A percentile compares a stretch with the other conserved stretches of the same genome.
Evolutionary conservation across 2,329 filamentous ascomycete species (phyloP).

Genomic region (Aspergillus terreus): DNA sequence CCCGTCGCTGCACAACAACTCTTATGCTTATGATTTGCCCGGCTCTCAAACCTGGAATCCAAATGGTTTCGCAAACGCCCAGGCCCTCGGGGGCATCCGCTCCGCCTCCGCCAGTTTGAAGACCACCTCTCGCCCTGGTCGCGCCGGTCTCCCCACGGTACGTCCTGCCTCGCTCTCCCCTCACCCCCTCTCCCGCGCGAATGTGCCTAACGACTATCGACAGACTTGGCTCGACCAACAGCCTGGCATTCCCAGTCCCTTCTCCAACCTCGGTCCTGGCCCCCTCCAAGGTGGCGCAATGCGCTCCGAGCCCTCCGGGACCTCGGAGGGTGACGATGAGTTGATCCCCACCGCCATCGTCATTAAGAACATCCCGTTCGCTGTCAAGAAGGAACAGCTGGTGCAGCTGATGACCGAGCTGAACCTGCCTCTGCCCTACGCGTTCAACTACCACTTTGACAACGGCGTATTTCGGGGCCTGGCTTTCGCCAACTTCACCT

Average conservation of each 20-base stretch:
- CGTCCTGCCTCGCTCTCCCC: constrained; percentile 35
- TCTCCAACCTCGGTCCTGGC: constrained; percentile 42
- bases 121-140: constrained; percentile 49
- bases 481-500: constrained; percentile 97
- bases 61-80: constrained; percentile 64
- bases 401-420: constrained; percentile 92
- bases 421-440: constrained; percentile 89
- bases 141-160: constrained; percentile 69
- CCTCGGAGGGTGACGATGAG: constrained; percentile 61
- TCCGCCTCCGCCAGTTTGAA: constrained; percentile 57
- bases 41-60: constrained; percentile 78
- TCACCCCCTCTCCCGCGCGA: not conserved
- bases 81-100: constrained; percentile 60
- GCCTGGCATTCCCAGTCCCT: constrained; percentile 45
- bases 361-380: constrained; percentile 99
- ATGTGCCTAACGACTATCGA: constrained; percentile 4
- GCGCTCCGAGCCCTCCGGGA: constrained; percentile 38
- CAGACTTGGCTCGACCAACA: constrained; percentile 64
- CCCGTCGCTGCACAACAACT: constrained; percentile 54
- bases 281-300: constrained; percentile 40
- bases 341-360: constrained; percentile 97
- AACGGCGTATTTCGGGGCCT: constrained; percentile 94
- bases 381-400: constrained; percentile 93
- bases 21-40: constrained; percentile 66
- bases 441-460: constrained; percentile 99